These are phyloP conservation scores for Starmerella sirachaensis DNA, from an alignment of 805 yeast species.

Conservation along the genomic window DNA sequence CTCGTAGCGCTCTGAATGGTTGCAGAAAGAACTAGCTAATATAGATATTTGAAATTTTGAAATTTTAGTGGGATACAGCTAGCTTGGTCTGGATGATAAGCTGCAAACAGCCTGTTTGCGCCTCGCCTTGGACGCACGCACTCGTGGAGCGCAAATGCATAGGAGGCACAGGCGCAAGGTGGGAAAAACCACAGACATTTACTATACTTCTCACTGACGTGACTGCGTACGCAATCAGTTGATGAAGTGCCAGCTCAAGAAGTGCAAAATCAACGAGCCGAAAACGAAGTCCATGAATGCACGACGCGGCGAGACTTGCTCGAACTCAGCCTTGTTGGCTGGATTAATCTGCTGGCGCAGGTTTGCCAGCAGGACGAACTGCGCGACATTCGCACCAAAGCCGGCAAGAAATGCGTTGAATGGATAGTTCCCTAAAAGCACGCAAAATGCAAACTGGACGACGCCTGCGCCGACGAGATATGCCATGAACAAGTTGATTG, in stretches of 20 bases:
- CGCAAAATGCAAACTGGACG: conserved; percentile 66
- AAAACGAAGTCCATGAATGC: conserved; percentile 82
- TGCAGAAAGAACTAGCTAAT: no score
- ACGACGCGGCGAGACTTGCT: conserved; percentile 38
- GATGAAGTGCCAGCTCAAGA: conserved; percentile 79
- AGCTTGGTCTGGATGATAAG: no score
- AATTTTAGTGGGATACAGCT: no score
- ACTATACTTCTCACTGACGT: no score
- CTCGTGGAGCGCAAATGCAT: no score
- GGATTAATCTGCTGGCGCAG: conserved; percentile 59
- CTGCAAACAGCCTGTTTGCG: no score
- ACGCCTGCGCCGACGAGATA: conserved; percentile 66
- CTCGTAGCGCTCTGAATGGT: no score
- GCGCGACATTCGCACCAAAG: conserved; percentile 84
- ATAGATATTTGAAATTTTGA: no score
- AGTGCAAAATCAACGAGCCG: conserved; percentile 81
- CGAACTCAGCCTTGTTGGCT: conserved; percentile 32
- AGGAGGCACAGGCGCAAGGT: no score
- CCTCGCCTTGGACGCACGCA: no score
- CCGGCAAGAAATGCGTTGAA: conserved; percentile 96
- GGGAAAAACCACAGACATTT: no score
- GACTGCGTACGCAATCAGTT: no score
- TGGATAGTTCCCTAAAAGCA: conserved; percentile 77
- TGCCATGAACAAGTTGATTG: conserved; percentile 66
- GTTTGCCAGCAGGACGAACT: conserved; percentile 68